Conservation (phyloP, 805 yeast species). For the Cyberlindnera galapagoensis region DNA sequence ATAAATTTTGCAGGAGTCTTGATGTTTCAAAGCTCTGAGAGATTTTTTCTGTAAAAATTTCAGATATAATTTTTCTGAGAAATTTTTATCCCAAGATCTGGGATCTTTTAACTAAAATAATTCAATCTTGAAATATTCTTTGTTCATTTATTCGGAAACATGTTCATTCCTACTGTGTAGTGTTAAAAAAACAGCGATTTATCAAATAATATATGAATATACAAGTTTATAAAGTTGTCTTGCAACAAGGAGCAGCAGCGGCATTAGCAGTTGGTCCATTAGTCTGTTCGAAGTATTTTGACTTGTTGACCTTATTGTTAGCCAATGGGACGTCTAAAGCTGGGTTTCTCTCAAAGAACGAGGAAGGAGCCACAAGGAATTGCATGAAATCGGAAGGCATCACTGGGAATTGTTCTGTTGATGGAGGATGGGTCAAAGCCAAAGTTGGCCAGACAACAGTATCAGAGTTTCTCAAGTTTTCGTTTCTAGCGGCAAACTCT, state of each 20-base stretch:
- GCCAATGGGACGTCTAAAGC: constrained; percentile 74
- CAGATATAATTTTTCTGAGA: no score
- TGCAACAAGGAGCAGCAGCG: constrained; percentile 16
- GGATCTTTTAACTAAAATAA: no score
- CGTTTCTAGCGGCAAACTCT: constrained; percentile 63
- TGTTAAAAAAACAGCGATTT: background rate
- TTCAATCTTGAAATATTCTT: no score
- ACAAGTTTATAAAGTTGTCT: constrained; percentile 9
- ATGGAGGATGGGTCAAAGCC: constrained; percentile 77
- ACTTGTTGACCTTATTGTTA: constrained; percentile 57
- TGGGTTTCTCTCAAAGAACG: constrained; percentile 74
- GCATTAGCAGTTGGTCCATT: constrained; percentile 9
- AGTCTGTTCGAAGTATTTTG: constrained; percentile 18
- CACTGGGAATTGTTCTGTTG: constrained; percentile 83
- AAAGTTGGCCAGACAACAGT: constrained; percentile 76
- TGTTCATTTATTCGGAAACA: no score
- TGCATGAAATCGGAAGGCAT: constrained; percentile 80
- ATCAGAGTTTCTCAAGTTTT: constrained; percentile 66
- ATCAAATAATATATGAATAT: background rate
- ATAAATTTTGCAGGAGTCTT: no score
- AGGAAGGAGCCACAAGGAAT: constrained; percentile 60
- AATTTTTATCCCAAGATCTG: no score
- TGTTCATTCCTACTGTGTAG: no score
- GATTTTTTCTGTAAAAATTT: no score
- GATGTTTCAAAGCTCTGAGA: no score